These are phyloP conservation scores for Botrytis porri DNA, from an alignment of 2,329 filamentous ascomycete species.

Conservation along the genomic window DNA sequence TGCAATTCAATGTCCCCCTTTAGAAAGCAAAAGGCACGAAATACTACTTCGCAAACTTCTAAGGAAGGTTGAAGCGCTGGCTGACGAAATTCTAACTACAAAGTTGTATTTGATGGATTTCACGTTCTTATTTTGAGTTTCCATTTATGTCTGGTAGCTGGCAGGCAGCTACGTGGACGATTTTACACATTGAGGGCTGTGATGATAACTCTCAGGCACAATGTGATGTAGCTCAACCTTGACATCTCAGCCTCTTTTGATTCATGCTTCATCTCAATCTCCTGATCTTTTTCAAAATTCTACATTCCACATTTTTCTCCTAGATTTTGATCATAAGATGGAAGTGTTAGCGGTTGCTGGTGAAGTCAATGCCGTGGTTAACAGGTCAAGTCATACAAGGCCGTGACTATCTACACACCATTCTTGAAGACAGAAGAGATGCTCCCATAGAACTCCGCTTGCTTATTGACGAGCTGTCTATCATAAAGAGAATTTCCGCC, in stretches of 20 bases:
- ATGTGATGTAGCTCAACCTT: background rate
- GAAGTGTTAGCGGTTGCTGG: background rate
- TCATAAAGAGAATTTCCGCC: background rate
- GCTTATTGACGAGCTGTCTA: background rate
- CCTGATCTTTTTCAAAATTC: background rate
- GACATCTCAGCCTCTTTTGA: background rate
- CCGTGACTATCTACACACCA: background rate
- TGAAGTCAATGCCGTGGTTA: background rate
- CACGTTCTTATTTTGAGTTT: background rate
- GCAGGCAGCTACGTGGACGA: background rate
- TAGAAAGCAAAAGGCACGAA: too few species aligned
- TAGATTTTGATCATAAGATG: background rate
- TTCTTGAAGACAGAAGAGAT: background rate
- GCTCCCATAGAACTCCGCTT: background rate
- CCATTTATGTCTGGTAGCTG: background rate
- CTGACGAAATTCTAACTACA: background rate
- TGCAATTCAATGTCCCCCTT: background rate
- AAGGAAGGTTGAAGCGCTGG: background rate
- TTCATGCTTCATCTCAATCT: background rate
- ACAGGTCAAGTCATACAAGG: background rate
- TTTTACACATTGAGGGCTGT: background rate
- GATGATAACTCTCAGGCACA: background rate
- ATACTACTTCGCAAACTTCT: background rate
- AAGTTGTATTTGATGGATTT: background rate
- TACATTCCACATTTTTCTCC: background rate